Conservation (phyloP, 2,329 filamentous ascomycete species). For the Chaetothyriales sp. region DNA sequence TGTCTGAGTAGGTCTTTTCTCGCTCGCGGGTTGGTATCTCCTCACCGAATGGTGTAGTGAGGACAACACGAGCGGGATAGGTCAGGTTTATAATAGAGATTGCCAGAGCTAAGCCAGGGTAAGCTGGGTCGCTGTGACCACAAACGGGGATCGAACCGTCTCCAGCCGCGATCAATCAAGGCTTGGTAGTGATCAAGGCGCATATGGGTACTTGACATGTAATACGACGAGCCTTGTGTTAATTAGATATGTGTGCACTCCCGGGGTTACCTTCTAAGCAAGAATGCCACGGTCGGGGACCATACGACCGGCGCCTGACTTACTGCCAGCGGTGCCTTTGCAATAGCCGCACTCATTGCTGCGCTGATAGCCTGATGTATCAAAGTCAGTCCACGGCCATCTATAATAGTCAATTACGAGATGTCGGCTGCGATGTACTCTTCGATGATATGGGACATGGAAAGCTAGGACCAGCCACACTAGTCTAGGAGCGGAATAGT, state of each 20-base stretch:
- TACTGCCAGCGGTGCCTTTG: conserved; percentile 33
- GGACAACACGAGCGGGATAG: conserved; percentile 74
- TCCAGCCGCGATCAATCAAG: conserved; percentile 36
- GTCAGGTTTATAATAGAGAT: conserved; percentile 38
- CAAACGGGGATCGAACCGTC: conserved; percentile 25
- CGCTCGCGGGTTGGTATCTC: not conserved
- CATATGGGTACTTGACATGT: conserved; percentile 31
- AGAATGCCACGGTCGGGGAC: conserved; percentile 21
- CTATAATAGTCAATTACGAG: not conserved
- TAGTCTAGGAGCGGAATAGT: not conserved
- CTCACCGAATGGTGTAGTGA: conserved; percentile 48
- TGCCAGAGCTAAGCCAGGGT: conserved; percentile 29
- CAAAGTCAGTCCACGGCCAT: conserved; percentile 5
- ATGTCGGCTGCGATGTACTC: not conserved
- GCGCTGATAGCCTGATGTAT: conserved; percentile 31
- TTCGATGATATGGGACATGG: not conserved
- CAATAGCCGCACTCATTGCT: conserved; percentile 36
- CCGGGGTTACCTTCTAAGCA: not conserved
- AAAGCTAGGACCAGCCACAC: not conserved
- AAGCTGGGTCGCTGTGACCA: not conserved
- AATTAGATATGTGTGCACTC: not conserved
- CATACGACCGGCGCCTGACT: conserved; percentile 20
- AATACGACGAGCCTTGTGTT: conserved; percentile 31
- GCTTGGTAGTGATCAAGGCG: conserved; percentile 34
- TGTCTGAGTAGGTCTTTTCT: conserved; percentile 5